Evolutionary conservation across 2,329 filamentous ascomycete genomes (phyloP).

Genomic region (Teratosphaeria epicoccoides): DNA sequence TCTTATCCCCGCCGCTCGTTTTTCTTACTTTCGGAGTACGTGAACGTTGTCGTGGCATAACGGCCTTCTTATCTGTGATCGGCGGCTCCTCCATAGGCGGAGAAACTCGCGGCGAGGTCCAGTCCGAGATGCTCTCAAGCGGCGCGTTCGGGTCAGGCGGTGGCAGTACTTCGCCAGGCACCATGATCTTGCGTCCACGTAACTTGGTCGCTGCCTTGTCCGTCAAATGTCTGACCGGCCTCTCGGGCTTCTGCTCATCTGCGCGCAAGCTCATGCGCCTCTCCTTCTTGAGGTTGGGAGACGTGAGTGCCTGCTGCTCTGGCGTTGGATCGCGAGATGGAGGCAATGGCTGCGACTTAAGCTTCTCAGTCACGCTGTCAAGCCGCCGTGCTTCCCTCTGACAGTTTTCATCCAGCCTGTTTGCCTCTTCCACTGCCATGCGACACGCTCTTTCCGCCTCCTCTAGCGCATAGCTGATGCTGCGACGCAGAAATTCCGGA

Average conservation of each 20-base stretch:
- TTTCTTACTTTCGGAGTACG: slow-evolving; percentile 30
- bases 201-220: slow-evolving; percentile 26
- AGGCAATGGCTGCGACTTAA: slow-evolving; percentile 50
- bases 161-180: slow-evolving; percentile 35
- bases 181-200: slow-evolving; percentile 29
- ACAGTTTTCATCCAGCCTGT: slow-evolving; percentile 25
- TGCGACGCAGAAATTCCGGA: slow-evolving; percentile 40
- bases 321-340: slow-evolving; percentile 51
- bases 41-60: slow-evolving; percentile 20
- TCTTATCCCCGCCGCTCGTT: slow-evolving; percentile 14
- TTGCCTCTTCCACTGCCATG: slow-evolving; percentile 27
- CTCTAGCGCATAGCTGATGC: slow-evolving; percentile 44
- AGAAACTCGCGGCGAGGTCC: slow-evolving; percentile 28
- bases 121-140: slow-evolving; percentile 27
- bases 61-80: slow-evolving; percentile 9
- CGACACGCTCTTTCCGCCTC: slow-evolving; percentile 24
- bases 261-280: slow-evolving; percentile 19
- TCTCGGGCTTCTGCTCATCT: slow-evolving; percentile 19
- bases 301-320: slow-evolving; percentile 23
- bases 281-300: slow-evolving; percentile 25
- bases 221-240: slow-evolving; percentile 14
- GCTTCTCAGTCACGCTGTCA: slow-evolving; percentile 49
- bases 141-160: slow-evolving; percentile 34
- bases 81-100: slow-evolving; percentile 22
- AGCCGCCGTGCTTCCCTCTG: slow-evolving; percentile 40